Base-by-base conservation (phyloP, 352 stramenopile genomes). In the Globisporangium mamillatum region DNA sequence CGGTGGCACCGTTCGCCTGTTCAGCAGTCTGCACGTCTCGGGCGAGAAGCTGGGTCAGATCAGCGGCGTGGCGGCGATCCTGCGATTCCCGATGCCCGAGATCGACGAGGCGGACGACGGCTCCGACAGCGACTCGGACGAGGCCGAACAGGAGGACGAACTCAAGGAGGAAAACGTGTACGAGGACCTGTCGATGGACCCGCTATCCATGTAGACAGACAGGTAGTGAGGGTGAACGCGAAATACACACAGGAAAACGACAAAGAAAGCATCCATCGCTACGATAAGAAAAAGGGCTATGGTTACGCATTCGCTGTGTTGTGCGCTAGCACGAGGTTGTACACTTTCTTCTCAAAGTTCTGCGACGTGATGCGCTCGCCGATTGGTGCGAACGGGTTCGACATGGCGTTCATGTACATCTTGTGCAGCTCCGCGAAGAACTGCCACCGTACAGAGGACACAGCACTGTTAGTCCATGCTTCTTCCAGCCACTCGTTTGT, bases 21-120 rank as follows among this genome's bases (percentile, higher is more conserved):
- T 99, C 75, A 98, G 90, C 72, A 95, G 85, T 55, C 81, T 99
- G 78, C 97, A 99, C 74, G 83, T 98, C 12, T 98, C 93, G 4
- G 96, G 96, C 57, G 90, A 98, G 71, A 97, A 99, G 75, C 85
- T 99, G 22, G 81, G 91, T 36, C 93, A 98, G 75, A 86, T 99
- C 18, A 98, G 88, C 41, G 97, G 97, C 54, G 82, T 99, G 32
- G 97, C 97, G 36, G 97, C 97, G 41, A 98, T 99, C 60, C 74
- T 99, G 53, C 82, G 97, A 34, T 99, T 98, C 81, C 97, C 96
- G 27, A 88, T 99, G 73, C 93, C 93, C n/a, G 95, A 99, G 78
- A 90, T 98, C 52, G 95, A 98, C 67, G 92, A 98, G 69, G 75
- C 95, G 56, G 94, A 98, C 64, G 75, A 80, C 48, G 81, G 74